Conservation (phyloP, 2,329 filamentous ascomycete species). For the Fusarium siculi region DNA sequence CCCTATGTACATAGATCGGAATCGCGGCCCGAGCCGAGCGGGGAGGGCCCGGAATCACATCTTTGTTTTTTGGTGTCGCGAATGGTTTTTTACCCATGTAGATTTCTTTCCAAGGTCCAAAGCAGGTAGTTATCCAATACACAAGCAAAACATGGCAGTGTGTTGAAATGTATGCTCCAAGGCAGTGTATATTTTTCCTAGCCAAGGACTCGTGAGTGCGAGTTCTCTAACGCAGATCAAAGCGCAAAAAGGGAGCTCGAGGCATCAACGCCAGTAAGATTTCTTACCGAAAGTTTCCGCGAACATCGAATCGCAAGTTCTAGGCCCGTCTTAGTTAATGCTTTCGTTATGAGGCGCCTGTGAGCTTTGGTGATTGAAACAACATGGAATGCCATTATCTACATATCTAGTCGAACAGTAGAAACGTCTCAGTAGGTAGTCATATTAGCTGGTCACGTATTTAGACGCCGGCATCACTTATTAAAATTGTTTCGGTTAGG, state of each 20-base stretch:
- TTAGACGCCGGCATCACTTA: conserved; percentile 49
- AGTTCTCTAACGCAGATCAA: neutral
- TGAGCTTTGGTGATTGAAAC: neutral
- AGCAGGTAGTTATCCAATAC: neutral
- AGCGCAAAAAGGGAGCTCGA: neutral
- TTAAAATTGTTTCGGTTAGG: conserved; percentile 51
- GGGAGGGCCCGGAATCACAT: conserved; percentile 46
- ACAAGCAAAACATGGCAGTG: neutral
- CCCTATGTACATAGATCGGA: conserved; percentile 49
- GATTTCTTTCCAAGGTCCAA: neutral
- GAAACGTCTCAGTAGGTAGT: neutral
- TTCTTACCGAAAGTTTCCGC: neutral
- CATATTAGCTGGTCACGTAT: neutral
- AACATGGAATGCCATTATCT: neutral
- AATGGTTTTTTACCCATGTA: neutral
- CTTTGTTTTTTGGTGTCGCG: neutral
- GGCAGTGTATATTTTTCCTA: neutral
- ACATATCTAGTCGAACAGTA: neutral
- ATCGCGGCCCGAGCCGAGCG: conserved; percentile 54
- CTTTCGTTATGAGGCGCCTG: neutral
- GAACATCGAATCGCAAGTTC: neutral
- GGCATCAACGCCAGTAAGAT: neutral
- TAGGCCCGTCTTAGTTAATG: neutral
- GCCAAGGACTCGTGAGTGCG: too few species aligned
- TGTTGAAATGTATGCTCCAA: neutral